Evolutionary conservation across 495 filamentous ascomycete genomes (phyloP).

Genomic region (Penicillium tannophilum): DNA sequence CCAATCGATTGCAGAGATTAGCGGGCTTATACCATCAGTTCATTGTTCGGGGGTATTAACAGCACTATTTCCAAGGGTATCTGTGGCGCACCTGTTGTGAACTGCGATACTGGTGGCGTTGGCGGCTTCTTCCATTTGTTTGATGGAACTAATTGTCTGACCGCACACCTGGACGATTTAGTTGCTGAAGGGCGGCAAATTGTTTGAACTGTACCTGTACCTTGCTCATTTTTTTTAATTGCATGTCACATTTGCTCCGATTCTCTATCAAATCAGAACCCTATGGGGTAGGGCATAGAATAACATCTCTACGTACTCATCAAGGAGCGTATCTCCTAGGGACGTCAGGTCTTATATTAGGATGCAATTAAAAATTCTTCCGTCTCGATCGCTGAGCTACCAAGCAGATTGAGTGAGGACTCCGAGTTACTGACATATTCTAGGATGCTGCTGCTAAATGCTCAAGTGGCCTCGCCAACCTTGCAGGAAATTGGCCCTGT

Average conservation of each 20-base stretch:
- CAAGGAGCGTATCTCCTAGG: too few species aligned
- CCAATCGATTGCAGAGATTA: slow-evolving; percentile 22
- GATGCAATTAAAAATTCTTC: too few species aligned
- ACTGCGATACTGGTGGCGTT: slow-evolving; percentile 26
- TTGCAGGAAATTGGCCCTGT: neutral
- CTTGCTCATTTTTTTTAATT: neutral
- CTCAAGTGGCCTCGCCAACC: neutral
- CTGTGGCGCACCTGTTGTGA: slow-evolving; percentile 31
- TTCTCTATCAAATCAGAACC: neutral
- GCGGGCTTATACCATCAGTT: slow-evolving; percentile 10
- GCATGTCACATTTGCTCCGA: neutral
- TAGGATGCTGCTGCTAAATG: neutral
- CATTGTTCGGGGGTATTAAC: slow-evolving; percentile 28
- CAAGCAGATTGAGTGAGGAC: too few species aligned
- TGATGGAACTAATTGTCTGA: slow-evolving; percentile 27
- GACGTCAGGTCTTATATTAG: too few species aligned
- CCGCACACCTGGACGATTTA: slow-evolving; percentile 31
- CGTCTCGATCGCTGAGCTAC: too few species aligned
- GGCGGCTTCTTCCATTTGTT: slow-evolving; percentile 31
- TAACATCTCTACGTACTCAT: too few species aligned
- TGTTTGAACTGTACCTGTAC: slow-evolving; percentile 3
- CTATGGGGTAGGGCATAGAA: too few species aligned
- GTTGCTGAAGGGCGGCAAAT: slow-evolving; percentile 30
- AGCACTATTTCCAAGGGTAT: slow-evolving; percentile 25
- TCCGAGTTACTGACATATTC: neutral